Base-by-base conservation (phyloP, 2,329 filamentous ascomycete genomes). In the Pseudocercospora pini-densiflorae region DNA sequence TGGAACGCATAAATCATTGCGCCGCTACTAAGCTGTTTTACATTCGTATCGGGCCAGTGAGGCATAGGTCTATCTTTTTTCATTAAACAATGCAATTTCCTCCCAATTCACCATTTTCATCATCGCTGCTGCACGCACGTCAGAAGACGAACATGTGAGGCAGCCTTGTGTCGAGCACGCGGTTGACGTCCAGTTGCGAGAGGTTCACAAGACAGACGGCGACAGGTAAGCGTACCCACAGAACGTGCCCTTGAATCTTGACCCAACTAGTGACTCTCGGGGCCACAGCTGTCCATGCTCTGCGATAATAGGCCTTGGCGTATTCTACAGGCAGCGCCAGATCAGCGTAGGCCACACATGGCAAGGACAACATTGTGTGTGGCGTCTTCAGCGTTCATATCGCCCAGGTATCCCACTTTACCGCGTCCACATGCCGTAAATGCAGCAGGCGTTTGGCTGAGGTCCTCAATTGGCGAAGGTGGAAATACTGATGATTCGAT, bases 391-490 rank as follows among this genome's bases (percentile, higher is more conserved):
- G 51, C 62, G 47, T 72, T 71, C 14, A 71, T 67, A 53, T 71
- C 69, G 16, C 69, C 70, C 2, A 68, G 36, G 29, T 68, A 71
- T 12, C 67, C 69, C 10, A 72, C 33, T 53, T 58, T 70, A n/a
- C 69, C 70, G 14, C 59, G 49, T 2, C 67, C 69, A n/a, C 54
- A 63, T 10, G 40, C 45, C 14, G 60, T 53, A 31, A 72, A 55
- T n/a, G 69, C 70, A 5, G 65, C 67, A 10, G 71, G 71, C n/a
- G 71, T 69, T 55, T 72, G 68, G 23, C 58, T 63, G 21, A 45
- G 61, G 60, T 71, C 66, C 10, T 59, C 61, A 14, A 71, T 61
- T 5, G 55, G 58, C 14, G 49, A 62, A 10, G 68, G 66, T 1
- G 60, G 61, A 45, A 67, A 71, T 1, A 73, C 67, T 29, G 59